Conservation (phyloP, 495 filamentous ascomycete genomes). For the Collariella sp. region DNA sequence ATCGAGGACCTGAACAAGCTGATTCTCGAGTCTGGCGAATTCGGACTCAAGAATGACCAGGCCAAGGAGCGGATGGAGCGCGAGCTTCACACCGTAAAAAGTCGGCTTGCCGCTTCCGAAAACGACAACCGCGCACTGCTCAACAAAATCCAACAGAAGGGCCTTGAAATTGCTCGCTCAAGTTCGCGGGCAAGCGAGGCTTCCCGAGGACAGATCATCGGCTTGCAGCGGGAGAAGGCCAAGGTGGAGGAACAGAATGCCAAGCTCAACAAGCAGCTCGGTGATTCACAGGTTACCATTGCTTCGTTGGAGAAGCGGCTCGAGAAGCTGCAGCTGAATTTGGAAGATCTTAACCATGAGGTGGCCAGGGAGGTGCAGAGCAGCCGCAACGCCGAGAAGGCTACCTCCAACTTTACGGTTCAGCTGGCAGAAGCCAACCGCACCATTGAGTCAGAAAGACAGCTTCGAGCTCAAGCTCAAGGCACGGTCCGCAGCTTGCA, state of each 20-base stretch:
- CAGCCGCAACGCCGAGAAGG: conserved; percentile 84
- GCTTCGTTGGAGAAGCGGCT: conserved; percentile 90
- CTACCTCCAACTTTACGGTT: conserved; percentile 68
- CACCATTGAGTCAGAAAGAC: conserved; percentile 81
- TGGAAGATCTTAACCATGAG: conserved; percentile 94
- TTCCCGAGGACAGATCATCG: conserved; percentile 66
- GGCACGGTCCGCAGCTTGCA: conserved; percentile 76
- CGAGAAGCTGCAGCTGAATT: conserved; percentile 78
- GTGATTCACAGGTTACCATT: conserved; percentile 75
- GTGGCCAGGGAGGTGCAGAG: conserved; percentile 83
- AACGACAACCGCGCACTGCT: conserved; percentile 94
- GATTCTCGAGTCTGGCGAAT: conserved; percentile 80
- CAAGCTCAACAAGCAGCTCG: conserved; percentile 74
- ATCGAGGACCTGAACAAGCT: conserved; percentile 74
- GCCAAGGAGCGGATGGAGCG: conserved; percentile 87
- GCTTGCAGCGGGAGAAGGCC: conserved; percentile 73
- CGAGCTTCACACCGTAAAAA: conserved; percentile 87
- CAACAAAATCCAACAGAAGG: conserved; percentile 97
- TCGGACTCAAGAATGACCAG: conserved; percentile 79
- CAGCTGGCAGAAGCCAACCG: conserved; percentile 86
- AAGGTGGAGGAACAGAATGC: conserved; percentile 78
- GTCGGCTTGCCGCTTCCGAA: conserved; percentile 83
- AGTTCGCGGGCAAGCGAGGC: conserved; percentile 78
- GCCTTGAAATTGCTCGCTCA: conserved; percentile 88
- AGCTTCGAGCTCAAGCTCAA: conserved; percentile 78